Conservation (phyloP, 805 yeast species). For the Myxozyma sirexii region DNA sequence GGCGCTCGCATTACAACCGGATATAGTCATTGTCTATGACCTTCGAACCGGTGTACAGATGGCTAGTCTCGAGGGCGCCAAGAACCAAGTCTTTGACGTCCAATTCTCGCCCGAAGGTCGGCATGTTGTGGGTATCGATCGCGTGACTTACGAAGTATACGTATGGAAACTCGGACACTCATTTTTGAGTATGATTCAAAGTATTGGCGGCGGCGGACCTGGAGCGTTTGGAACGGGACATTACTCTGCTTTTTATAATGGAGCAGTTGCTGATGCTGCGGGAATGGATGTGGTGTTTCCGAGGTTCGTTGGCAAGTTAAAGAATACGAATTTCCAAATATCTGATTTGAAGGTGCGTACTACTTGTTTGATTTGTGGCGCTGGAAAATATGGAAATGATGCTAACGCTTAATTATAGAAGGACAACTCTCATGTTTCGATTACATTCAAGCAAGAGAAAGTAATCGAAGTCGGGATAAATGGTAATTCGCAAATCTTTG, state of each 20-base stretch:
- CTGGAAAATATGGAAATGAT: too few relatives aligned
- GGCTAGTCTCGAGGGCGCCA: conserved; percentile 34
- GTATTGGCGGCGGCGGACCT: conserved; percentile 29
- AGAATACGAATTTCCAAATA: not conserved
- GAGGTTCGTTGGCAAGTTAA: conserved; percentile 27
- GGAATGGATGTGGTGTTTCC: conserved; percentile 31
- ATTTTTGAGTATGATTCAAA: conserved; percentile 33
- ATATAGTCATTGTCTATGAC: conserved; percentile 33
- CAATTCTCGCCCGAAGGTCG: conserved; percentile 36
- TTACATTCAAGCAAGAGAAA: conserved; percentile 28
- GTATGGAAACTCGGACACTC: conserved; percentile 36
- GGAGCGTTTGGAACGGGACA: not conserved
- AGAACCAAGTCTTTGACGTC: conserved; percentile 19
- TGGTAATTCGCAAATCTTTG: conserved; percentile 22
- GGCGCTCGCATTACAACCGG: conserved; percentile 33
- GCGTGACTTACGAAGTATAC: conserved; percentile 21
- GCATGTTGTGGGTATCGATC: conserved; percentile 33
- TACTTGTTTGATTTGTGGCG: too few relatives aligned
- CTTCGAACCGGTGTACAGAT: conserved; percentile 35
- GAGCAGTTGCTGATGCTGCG: conserved; percentile 19
- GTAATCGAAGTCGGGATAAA: conserved; percentile 18
- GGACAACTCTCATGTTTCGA: conserved; percentile 5
- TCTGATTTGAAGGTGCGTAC: conserved; percentile 17
- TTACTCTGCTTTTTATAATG: conserved; percentile 13
- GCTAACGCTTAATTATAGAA: too few relatives aligned